Conservation (phyloP, 306 rosid genomes). For the Cucumis melo region DNA sequence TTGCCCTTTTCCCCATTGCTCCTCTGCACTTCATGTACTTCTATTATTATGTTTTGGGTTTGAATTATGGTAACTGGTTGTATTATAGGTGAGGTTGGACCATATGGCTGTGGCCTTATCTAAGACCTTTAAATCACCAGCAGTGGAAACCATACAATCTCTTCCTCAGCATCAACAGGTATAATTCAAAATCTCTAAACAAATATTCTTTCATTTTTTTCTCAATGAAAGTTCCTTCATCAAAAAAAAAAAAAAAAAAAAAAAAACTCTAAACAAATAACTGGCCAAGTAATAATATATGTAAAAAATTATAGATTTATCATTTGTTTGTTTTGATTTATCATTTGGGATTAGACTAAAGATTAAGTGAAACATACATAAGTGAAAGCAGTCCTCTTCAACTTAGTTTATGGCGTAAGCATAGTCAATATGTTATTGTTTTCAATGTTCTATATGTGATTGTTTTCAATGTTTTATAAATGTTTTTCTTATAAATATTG, state of each 20-base stretch:
- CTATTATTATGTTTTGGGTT: not conserved
- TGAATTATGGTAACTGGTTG: constrained; percentile 17
- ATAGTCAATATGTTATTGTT: not conserved
- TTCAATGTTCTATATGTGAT: not conserved
- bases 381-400: not conserved
- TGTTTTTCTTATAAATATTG: not conserved
- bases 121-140: constrained; percentile 68
- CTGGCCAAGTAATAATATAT: not conserved
- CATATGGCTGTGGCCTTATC: constrained; percentile 83
- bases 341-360: not conserved
- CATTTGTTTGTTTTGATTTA: not conserved
- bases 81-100: constrained; percentile 56
- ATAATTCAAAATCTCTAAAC: not conserved
- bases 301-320: not conserved
- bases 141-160: constrained; percentile 74
- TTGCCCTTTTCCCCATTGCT: too few relatives aligned
- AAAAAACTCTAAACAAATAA: not conserved
- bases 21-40: not conserved
- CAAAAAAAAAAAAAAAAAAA: too few relatives aligned
- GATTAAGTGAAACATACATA: not conserved
- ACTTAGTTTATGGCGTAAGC: not conserved
- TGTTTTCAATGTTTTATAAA: not conserved
- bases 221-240: too few relatives aligned
- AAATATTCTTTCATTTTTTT: not conserved
- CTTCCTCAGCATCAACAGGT: constrained; percentile 99